These are phyloP conservation scores for Artemisia annua DNA, from an alignment of 129 eudicot genomes.

Conservation along the genomic window DNA sequence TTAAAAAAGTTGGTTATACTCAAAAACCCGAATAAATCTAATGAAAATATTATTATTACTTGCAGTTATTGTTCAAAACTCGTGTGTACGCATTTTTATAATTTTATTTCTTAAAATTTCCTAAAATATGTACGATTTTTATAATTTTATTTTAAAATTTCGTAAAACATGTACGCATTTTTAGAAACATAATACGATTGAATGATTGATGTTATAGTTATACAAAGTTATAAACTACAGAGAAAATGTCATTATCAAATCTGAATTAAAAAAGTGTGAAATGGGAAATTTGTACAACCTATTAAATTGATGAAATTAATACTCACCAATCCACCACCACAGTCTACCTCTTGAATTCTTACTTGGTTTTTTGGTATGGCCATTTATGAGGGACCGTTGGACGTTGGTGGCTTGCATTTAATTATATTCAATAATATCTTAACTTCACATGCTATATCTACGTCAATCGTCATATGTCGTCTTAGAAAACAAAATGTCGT, in stretches of 20 bases:
- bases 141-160: too few species aligned
- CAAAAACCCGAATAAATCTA: too few species aligned
- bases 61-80: too few species aligned
- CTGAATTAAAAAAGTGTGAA: conserved; percentile 9
- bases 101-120: too few species aligned
- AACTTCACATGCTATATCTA: conserved; percentile 23
- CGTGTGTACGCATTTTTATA: too few species aligned
- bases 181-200: too few species aligned
- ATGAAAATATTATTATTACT: too few species aligned
- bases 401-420: conserved; percentile 34
- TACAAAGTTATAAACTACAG: background rate
- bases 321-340: conserved; percentile 29
- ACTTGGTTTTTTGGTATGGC: conserved; percentile 29
- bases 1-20: too few species aligned
- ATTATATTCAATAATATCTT: conserved; percentile 8
- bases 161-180: too few species aligned
- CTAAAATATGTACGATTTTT: too few species aligned
- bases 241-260: background rate
- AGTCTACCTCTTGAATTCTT: conserved; percentile 32
- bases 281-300: conserved; percentile 23
- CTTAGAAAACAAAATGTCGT: too few species aligned
- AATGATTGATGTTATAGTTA: background rate
- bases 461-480: too few species aligned
- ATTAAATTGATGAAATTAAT: conserved; percentile 33
- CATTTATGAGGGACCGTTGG: conserved; percentile 36